Base-by-base conservation (phyloP, 2,329 filamentous ascomycete species). In the Mycosphaerella sp. region DNA sequence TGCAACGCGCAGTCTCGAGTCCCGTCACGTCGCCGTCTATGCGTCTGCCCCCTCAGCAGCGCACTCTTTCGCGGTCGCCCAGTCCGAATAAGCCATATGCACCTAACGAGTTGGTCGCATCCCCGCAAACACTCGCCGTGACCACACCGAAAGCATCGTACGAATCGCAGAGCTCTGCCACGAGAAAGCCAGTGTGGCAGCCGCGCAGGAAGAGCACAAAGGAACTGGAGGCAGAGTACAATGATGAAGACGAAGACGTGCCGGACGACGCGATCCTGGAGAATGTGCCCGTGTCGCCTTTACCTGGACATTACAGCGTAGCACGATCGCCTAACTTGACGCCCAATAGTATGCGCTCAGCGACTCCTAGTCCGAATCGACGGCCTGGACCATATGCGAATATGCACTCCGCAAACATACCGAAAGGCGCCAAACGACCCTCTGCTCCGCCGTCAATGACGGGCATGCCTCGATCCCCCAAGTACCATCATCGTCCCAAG, bases 231-330 rank as follows among this genome's bases (percentile, higher is more conserved):
- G 79, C 80, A 49, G 87, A 91, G 64, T 90, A 88, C 60, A 85
- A 90, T 59, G 85, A 89, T 48, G 83, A 81, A 48, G 86, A 89
- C 62, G 81, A 87, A 55, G 77, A 79, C 51, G 84, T 93, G 27
- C 87, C 87, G 0, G 86, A 90, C 21, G 86, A 87, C 48, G 79
- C 87, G 18, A 78, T 89, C 46, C 78, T 93, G 41, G 86, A 88
- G 70, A 93, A 93, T 58, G 84, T 93, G 2, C 87, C 87, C 4
- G 81, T 93, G 41, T 90, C 87, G 0, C 87, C 87, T 10, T 54
- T 65, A 45, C 62, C 64, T 7, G 64, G 62, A 34, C 62, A 62
- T 16, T 68, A 71, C 18, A 67, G 68, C 34, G 49, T 56, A 16
- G 46, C 61, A n/a, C 56, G 50, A 35, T 60, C 58, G 17, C 56